Evolutionary conservation across 2,329 filamentous ascomycete species (phyloP).

Genomic region (Pezicula radicicola): DNA sequence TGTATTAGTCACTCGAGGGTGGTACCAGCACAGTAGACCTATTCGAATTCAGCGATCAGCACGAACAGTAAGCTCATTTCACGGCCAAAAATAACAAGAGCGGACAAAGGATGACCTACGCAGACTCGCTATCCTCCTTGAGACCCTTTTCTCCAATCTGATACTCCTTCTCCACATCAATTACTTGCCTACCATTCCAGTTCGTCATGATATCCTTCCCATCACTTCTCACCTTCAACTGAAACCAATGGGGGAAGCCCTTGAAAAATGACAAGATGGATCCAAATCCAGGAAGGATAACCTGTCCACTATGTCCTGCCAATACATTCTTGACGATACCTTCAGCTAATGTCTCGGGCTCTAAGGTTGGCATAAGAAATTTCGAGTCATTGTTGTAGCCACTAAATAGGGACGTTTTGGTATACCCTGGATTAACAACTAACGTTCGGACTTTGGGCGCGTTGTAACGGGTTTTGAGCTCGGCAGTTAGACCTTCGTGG

Average conservation of each 20-base stretch:
- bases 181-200: constrained; percentile 28
- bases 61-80: too few species aligned
- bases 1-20: too few species aligned
- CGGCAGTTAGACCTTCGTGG: constrained; percentile 62
- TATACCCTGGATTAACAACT: constrained; percentile 62
- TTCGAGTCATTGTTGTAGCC: constrained; percentile 48
- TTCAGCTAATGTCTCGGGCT: constrained; percentile 63
- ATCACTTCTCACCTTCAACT: constrained; percentile 46
- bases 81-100: too few species aligned
- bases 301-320: constrained; percentile 51
- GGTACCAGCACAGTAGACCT: too few species aligned
- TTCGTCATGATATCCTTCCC: constrained; percentile 23
- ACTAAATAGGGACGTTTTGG: constrained; percentile 56
- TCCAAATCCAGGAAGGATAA: constrained; percentile 49
- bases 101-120: constrained; percentile 15
- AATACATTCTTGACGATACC: constrained; percentile 59
- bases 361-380: constrained; percentile 51
- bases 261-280: constrained; percentile 40
- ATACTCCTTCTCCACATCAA: constrained; percentile 27
- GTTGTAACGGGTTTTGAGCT: constrained; percentile 57
- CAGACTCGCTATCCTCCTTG: constrained; percentile 15
- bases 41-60: too few species aligned
- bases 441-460: constrained; percentile 64
- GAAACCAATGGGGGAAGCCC: constrained; percentile 60
- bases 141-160: constrained; percentile 11